phyloP scores from a whole-genome alignment of 768 basidiomycete species.

The Asterophora parasitica region DNA sequence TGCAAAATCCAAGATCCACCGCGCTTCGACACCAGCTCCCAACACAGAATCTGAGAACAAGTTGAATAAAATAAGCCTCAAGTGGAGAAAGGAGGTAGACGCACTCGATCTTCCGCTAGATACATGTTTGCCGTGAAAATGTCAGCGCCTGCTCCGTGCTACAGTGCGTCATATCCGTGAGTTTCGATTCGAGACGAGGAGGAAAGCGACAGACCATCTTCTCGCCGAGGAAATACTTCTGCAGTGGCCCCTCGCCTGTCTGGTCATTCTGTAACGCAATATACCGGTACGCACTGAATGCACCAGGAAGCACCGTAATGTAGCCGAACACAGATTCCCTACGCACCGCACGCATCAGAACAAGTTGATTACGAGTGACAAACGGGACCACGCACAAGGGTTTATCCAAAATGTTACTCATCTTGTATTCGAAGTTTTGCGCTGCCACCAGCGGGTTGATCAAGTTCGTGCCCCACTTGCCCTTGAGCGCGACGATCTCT shows the following conservation, averaged over 20 bases:
- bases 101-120: conserved; percentile 80
- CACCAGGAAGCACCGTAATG: conserved; percentile 90
- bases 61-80: not conserved
- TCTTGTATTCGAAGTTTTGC: conserved; percentile 94
- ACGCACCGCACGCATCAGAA: not conserved
- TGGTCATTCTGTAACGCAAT: conserved; percentile 87
- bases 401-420: conserved; percentile 90
- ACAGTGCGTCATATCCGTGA: not conserved
- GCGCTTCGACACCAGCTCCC: conserved; percentile 96
- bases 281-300: conserved; percentile 89
- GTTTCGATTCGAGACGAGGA: not conserved
- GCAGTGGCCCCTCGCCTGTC: conserved; percentile 79
- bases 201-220: conserved; percentile 55
- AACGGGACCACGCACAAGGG: conserved; percentile 51
- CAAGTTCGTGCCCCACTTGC: conserved; percentile 72
- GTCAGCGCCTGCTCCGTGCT: conserved; percentile 80
- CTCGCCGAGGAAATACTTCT: conserved; percentile 97
- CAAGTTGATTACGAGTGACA: not conserved
- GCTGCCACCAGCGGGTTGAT: conserved; percentile 86
- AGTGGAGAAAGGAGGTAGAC: conserved; percentile 14
- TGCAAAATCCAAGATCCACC: conserved; percentile 88
- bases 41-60: conserved; percentile 71
- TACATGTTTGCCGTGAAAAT: conserved; percentile 98
- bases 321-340: conserved; percentile 87
- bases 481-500: conserved; percentile 92